Evolutionary conservation across 331 rosid species (phyloP).

Genomic region (Saraca asoca): DNA sequence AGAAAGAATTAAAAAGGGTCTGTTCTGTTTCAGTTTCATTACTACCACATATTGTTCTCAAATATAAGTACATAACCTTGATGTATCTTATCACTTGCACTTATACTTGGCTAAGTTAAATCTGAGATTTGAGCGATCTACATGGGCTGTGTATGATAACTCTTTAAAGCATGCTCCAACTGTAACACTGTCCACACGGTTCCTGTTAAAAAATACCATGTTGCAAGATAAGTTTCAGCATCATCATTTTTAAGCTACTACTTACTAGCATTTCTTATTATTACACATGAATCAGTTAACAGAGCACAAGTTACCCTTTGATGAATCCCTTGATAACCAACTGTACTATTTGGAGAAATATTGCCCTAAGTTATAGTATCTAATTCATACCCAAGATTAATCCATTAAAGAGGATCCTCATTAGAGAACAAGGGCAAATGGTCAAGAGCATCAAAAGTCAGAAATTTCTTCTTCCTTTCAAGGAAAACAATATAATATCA

Average conservation of each 20-base stretch:
- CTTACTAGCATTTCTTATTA: constrained; percentile 15
- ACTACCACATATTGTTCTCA: constrained; percentile 10
- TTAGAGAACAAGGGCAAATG: not conserved
- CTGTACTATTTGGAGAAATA: constrained; percentile 15
- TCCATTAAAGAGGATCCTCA: constrained; percentile 6
- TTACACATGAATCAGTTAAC: not conserved
- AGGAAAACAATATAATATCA: not conserved
- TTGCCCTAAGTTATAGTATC: constrained; percentile 6
- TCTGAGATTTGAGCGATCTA: constrained; percentile 1
- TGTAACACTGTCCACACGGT: not conserved
- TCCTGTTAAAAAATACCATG: not conserved
- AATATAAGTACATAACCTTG: not conserved
- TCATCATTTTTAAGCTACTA: too few species aligned
- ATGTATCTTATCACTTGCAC: not conserved
- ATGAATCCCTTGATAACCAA: not conserved
- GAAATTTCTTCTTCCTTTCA: constrained; percentile 4
- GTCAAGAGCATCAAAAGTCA: constrained; percentile 20
- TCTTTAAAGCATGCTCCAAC: not conserved
- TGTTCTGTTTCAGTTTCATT: not conserved
- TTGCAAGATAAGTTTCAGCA: not conserved
- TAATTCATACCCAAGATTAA: constrained; percentile 5
- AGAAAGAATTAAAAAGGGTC: too few species aligned
- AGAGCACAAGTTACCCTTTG: not conserved
- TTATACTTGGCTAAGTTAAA: not conserved
- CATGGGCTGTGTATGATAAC: not conserved